A percentile compares a stretch with the other conserved stretches of the same genome.
Evolutionary conservation across 2,329 filamentous ascomycete genomes (phyloP).

Genomic region (Nothophaeocryptopus gaeumannii): DNA sequence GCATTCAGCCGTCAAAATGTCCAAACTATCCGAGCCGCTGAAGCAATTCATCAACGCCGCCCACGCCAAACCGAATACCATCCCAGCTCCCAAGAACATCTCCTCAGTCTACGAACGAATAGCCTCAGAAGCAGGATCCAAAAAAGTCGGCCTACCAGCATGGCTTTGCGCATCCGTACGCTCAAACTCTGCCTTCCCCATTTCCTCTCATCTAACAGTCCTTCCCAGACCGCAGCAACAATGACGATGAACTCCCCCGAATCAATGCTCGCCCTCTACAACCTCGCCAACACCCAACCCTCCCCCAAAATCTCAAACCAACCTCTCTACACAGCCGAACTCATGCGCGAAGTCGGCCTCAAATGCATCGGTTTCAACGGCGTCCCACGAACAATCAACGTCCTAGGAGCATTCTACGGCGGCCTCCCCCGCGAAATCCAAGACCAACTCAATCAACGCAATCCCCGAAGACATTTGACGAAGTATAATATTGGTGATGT

Average conservation of each 20-base stretch:
- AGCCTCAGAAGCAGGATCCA: conserved; percentile 59
- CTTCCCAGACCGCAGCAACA: conserved; percentile 67
- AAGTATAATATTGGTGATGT: conserved; percentile 49
- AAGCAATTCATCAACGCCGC: conserved; percentile 73
- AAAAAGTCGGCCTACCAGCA: conserved; percentile 60
- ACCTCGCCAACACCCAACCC: conserved; percentile 37
- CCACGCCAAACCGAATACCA: conserved; percentile 62
- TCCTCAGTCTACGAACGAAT: conserved; percentile 63
- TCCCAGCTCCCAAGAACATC: conserved; percentile 63
- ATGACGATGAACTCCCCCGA: conserved; percentile 85
- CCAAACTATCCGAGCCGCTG: conserved; percentile 67
- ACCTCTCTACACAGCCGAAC: conserved; percentile 58
- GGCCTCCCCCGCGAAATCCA: conserved; percentile 59
- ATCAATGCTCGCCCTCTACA: conserved; percentile 63
- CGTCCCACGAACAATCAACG: conserved; percentile 81
- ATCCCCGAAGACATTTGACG: conserved; percentile 39
- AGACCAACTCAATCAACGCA: conserved; percentile 43
- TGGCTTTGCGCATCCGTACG: conserved; percentile 66
- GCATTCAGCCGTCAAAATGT: conserved; percentile 49
- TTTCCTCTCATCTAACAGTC: neutral
- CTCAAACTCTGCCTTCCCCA: neutral
- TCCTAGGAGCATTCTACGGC: conserved; percentile 67
- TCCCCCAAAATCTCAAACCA: conserved; percentile 23
- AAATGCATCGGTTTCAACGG: conserved; percentile 80
- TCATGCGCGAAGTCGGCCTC: conserved; percentile 71